Conservation (phyloP, 345 rosid species). For the Diplotaxis tenuifolia region DNA sequence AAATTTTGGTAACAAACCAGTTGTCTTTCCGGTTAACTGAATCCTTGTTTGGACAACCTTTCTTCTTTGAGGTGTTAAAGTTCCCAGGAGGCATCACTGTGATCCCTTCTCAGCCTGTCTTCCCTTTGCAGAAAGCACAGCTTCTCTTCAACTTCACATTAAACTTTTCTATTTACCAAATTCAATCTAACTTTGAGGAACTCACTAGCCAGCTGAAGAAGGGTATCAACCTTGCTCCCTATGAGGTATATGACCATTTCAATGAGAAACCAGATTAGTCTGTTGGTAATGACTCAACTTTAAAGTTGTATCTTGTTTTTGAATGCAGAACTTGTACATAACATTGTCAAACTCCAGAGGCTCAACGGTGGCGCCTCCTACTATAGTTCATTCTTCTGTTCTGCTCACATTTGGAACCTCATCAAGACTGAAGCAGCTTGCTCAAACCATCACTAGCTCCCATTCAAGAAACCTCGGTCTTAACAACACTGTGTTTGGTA, state of each 20-base stretch:
- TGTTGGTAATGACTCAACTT: not conserved
- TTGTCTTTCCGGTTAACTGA: slow-evolving; percentile 53
- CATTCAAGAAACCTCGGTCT: slow-evolving; percentile 82
- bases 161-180: slow-evolving; percentile 67
- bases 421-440: slow-evolving; percentile 78
- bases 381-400: slow-evolving; percentile 68
- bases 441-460: slow-evolving; percentile 75
- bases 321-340: slow-evolving; percentile 66
- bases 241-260: slow-evolving; percentile 54
- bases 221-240: slow-evolving; percentile 63
- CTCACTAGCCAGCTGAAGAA: slow-evolving; percentile 67
- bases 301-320: not conserved
- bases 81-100: slow-evolving; percentile 76
- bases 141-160: slow-evolving; percentile 83
- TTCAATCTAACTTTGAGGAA: slow-evolving; percentile 58
- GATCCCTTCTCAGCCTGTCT: slow-evolving; percentile 69
- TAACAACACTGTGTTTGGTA: slow-evolving; percentile 75
- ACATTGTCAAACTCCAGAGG: slow-evolving; percentile 65
- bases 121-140: slow-evolving; percentile 78
- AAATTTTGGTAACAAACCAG: slow-evolving; percentile 47
- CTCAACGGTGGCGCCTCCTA: slow-evolving; percentile 72
- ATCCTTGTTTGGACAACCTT: slow-evolving; percentile 69
- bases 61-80: slow-evolving; percentile 63
- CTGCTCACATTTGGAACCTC: slow-evolving; percentile 68
- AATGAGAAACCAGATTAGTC: not conserved